Evolutionary conservation across 441 rosid species (phyloP), one percentile per base, ranked within the genome.

Genomic region (Mallotus repandus): DNA sequence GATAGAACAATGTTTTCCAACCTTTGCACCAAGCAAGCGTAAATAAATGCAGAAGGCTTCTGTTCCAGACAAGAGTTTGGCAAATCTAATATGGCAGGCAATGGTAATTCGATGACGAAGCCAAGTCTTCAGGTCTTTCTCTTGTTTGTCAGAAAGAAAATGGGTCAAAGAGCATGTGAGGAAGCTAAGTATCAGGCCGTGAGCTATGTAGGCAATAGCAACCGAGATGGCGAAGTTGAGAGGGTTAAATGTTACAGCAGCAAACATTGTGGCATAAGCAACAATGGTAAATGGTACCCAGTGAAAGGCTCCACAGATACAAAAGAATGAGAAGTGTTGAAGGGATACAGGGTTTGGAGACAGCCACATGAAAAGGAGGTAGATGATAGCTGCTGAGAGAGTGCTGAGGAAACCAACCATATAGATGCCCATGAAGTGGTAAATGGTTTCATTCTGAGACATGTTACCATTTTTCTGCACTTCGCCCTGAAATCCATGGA

Each of bases 61-160:
- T 22, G 95, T 88, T 75, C 92, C 92, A 2, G 91, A 90, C 13
- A 90, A 75, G 70, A 90, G 89, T 74, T 84, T 87, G 61, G 92
- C 88, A 62, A 88, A 90, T 74, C 88, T 84, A 32, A 81, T 85
- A 76, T 90, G 92, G 82, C 89, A 88, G 48, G 95, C 86, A 63
- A 86, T 72, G 10, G 80, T 79, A 75, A 90, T 81, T 38, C 86
- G 83, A 50, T 86, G 87, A 74, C 82, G 75, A 49, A 88, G 81
- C 88, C 92, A 88, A 18, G 76, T 74, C 57, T 76, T 85, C 54
- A 82, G n/a, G 38, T 71, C 77, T 72, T 76, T 77, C 52, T 76
- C 85, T 75, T 82, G 74, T 73, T 72, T 75, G 13, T 74, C 66
- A 35, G 80, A 63, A 65, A 90, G 88, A 63, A 79, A 52, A 21